These are phyloP conservation scores for Populus deltoides DNA, from an alignment of 345 rosid genomes.

Conservation along the genomic window DNA sequence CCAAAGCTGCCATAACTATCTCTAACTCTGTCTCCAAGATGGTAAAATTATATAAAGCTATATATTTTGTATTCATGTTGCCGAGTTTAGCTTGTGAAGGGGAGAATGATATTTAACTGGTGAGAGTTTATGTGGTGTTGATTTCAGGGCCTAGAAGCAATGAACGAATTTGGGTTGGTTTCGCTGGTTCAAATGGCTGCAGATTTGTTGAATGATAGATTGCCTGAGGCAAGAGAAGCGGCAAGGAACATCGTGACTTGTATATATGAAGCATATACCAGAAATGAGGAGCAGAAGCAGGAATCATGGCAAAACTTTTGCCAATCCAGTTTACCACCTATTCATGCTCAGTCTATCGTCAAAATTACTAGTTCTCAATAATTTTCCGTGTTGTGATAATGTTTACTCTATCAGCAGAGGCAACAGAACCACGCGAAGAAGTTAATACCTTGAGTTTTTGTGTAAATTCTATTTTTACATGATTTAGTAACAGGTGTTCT, in stretches of 20 bases:
- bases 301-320: conserved; percentile 83
- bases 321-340: conserved; percentile 47
- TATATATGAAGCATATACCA: conserved; percentile 36
- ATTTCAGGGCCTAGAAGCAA: conserved; percentile 49
- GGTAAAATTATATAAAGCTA: conserved; percentile 40
- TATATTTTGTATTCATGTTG: neutral
- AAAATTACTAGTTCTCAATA: conserved; percentile 39
- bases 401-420: neutral
- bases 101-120: neutral
- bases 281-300: conserved; percentile 50
- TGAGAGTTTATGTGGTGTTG: neutral
- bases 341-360: conserved; percentile 61
- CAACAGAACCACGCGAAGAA: neutral
- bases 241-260: conserved; percentile 55
- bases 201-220: conserved; percentile 64
- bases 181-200: conserved; percentile 53
- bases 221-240: conserved; percentile 92
- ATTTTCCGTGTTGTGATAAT: neutral
- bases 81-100: neutral
- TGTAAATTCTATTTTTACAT: neutral
- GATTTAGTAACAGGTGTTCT: neutral
- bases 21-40: conserved; percentile 71
- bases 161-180: conserved; percentile 64
- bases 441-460: neutral
- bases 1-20: conserved; percentile 87